phyloP scores from a whole-genome alignment of 148 eudicot genomes.

The Amaranthus cruentus region DNA sequence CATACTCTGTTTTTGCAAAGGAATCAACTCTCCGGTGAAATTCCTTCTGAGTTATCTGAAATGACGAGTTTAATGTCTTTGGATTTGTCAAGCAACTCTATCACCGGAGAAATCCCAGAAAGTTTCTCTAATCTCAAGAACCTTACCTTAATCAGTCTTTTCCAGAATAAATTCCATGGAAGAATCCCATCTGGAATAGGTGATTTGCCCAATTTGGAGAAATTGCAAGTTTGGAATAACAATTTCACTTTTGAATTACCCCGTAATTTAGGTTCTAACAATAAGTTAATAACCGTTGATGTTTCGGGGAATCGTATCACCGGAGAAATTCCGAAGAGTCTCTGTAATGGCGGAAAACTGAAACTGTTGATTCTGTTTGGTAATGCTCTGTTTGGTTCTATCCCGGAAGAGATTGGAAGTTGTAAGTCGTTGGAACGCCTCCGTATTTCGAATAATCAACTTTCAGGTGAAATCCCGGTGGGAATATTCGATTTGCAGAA shows the following conservation, averaged over 20 bases:
- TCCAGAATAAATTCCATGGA: constrained; percentile 44
- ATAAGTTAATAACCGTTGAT: constrained; percentile 25
- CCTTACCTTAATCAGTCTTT: constrained; percentile 42
- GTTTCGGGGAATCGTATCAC: constrained; percentile 41
- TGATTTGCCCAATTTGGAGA: constrained; percentile 44
- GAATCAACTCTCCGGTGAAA: constrained; percentile 42
- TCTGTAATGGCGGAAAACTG: constrained; percentile 36
- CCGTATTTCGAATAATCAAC: constrained; percentile 29
- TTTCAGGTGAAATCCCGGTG: constrained; percentile 35
- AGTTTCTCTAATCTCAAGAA: constrained; percentile 37
- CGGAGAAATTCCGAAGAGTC: constrained; percentile 30
- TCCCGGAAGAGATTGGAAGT: constrained; percentile 39
- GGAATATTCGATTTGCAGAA: constrained; percentile 37
- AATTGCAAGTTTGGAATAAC: constrained; percentile 40
- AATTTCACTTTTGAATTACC: constrained; percentile 40
- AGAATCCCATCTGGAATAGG: constrained; percentile 42
- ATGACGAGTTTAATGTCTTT: constrained; percentile 38
- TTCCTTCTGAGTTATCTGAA: constrained; percentile 43
- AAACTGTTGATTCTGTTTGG: constrained; percentile 29
- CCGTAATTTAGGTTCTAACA: constrained; percentile 38
- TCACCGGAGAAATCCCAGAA: constrained; percentile 49
- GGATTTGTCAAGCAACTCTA: constrained; percentile 38
- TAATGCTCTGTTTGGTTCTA: constrained; percentile 33
- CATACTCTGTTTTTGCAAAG: constrained; percentile 46
- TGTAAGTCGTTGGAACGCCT: constrained; percentile 36